These are phyloP conservation scores for Jamesozyma gamospora DNA, from an alignment of 805 yeast species.

Conservation along the genomic window DNA sequence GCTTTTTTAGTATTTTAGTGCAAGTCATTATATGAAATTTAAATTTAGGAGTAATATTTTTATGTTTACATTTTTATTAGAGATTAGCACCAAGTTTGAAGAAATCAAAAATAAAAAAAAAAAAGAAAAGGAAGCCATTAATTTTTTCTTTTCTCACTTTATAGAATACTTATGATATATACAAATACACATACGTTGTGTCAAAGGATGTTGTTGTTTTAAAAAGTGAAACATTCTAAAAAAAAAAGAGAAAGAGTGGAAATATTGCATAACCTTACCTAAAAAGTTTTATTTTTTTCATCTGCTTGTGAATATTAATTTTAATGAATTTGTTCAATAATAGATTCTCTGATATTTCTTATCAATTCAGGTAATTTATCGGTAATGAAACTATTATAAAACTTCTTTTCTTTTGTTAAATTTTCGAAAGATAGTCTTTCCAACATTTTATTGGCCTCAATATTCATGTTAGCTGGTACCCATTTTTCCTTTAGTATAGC, in stretches of 20 bases:
- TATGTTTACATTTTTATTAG: no score
- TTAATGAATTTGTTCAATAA: constrained; percentile 1
- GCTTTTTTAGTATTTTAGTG: no score
- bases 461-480: constrained; percentile 12
- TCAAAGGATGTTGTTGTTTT: no score
- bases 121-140: background rate
- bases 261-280: no score
- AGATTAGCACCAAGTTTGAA: background rate
- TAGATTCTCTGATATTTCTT: constrained; percentile 4
- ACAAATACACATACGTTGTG: no score
- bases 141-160: no score
- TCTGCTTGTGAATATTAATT: background rate
- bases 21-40: no score
- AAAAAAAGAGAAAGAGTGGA: no score
- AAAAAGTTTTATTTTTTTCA: no score
- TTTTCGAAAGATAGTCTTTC: background rate
- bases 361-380: background rate
- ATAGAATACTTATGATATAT: no score
- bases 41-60: no score
- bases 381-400: background rate
- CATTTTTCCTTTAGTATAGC: constrained; percentile 11
- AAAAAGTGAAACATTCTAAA: no score
- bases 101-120: background rate
- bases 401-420: background rate
- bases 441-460: background rate